Base-by-base conservation (phyloP, 345 rosid species). In the Microcos paniculata region DNA sequence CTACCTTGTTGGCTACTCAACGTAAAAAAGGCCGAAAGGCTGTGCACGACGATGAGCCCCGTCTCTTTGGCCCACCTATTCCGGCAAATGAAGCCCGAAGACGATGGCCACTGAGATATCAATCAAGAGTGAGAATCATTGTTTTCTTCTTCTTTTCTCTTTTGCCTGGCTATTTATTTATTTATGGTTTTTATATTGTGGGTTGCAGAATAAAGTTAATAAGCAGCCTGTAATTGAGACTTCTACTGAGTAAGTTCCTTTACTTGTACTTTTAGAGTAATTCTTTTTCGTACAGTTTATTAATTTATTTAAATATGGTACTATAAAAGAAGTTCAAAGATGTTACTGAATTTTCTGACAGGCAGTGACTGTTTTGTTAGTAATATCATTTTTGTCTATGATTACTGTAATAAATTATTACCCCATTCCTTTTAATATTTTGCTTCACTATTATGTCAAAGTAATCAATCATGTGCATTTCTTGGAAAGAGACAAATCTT, bases 1-100 rank as follows among this genome's bases (percentile, higher is more conserved):
- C 58, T 28, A 49, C 73, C 16, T 69, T 69, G 73, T 69, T 69
- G 59, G 59, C 30, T 19, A 24, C 59, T n/a, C 19, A 49, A 49
- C 31, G 58, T 10, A 69, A 69, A n/a, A 69, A 69, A 49, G 58
- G 28, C 45, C 73, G 73, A 12, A 49, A 69, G 38, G 73, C 49
- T 69, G 59, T 49, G 5, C 6, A 10, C 18, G 59, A 69, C 55
- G 51, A 57, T 43, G 59, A 69, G 18, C 73, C 49, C 10, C 49
- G 45, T 69, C 45, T 69, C 26, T 28, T 49, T 4, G 59, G 59
- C 3, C 59, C 45, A 49, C 42, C 72, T 26, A 69, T 69, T 31
- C 8, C 28, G 2, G 28, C 73, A 0, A 24, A 31, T 49, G 45
- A 49, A 51, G 73, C 73, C 26, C 59, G 45, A 49, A 26, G 18